phyloP scores from a whole-genome alignment of 2,329 filamentous ascomycete species.

The Pseudomassariella vexata region DNA sequence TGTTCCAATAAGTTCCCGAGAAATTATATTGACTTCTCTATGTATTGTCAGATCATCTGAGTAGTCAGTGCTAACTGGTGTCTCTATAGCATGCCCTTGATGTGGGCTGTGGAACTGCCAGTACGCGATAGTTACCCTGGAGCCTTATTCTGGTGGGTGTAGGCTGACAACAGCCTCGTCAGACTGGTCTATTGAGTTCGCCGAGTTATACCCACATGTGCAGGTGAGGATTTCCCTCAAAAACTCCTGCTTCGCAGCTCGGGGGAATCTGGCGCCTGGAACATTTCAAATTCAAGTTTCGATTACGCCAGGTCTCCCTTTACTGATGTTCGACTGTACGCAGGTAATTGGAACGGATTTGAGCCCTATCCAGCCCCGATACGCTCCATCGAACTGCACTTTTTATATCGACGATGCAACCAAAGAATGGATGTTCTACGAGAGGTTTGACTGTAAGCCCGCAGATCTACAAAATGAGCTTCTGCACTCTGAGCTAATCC shows the following conservation, averaged over 20 bases:
- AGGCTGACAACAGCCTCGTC: conserved; percentile 1
- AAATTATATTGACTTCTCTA: too few relatives aligned
- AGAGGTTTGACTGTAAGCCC: conserved; percentile 20
- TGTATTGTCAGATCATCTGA: too few relatives aligned
- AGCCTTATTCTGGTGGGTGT: not conserved
- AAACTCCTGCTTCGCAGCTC: too few relatives aligned
- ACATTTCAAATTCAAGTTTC: too few relatives aligned
- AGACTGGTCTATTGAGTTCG: conserved; percentile 17
- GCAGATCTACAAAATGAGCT: conserved; percentile 8
- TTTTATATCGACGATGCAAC: conserved; percentile 42
- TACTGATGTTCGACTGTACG: too few relatives aligned
- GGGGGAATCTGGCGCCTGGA: too few relatives aligned
- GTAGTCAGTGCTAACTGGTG: too few relatives aligned
- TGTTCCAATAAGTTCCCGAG: too few relatives aligned
- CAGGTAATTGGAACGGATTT: conserved; percentile 15
- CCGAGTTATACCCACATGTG: conserved; percentile 12
- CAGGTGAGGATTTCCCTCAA: too few relatives aligned
- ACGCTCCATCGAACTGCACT: conserved; percentile 12
- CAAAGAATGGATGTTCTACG: conserved; percentile 29
- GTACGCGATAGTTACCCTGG: conserved; percentile 2
- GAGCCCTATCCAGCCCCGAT: conserved; percentile 15
- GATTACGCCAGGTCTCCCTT: too few relatives aligned
- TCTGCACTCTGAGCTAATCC: not conserved
- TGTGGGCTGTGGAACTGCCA: conserved; percentile 9
- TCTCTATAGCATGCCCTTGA: conserved; percentile 9